phyloP scores from a whole-genome alignment of 1,284 basidiomycete species.

The Malassezia pachydermatis region DNA sequence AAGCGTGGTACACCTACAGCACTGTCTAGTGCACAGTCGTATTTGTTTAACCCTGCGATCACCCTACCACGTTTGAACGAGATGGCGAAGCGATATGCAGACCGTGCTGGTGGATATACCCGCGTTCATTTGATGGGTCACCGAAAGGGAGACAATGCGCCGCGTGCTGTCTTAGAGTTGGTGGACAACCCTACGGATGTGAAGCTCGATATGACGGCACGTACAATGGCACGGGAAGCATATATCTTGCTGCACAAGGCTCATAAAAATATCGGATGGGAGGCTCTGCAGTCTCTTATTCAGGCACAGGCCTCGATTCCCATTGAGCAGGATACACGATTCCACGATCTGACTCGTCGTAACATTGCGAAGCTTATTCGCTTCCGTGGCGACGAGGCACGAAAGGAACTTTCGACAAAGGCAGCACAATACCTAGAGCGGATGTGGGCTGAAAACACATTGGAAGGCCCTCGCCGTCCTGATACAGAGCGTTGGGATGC shows the following conservation, averaged over 20 bases:
- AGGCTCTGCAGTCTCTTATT: conserved; percentile 5
- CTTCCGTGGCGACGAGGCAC: conserved; percentile 31
- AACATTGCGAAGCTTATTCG: conserved; percentile 37
- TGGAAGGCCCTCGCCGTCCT: conserved; percentile 26
- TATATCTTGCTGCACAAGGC: conserved; percentile 23
- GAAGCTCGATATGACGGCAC: conserved; percentile 50
- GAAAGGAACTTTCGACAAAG: conserved; percentile 24
- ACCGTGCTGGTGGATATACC: conserved; percentile 86
- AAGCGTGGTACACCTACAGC: conserved; percentile 32
- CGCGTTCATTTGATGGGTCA: conserved; percentile 81
- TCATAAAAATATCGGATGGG: conserved; percentile 20
- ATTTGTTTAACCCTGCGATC: conserved; percentile 44
- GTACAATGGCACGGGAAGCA: conserved; percentile 33
- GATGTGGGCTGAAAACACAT: conserved; percentile 27
- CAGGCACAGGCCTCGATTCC: conserved; percentile 19
- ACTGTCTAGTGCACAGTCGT: conserved; percentile 27
- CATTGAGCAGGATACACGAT: conserved; percentile 30
- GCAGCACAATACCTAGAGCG: conserved; percentile 29
- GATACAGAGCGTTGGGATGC: conserved; percentile 20
- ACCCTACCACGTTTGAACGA: conserved; percentile 67
- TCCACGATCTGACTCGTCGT: conserved; percentile 30
- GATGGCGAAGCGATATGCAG: conserved; percentile 69
- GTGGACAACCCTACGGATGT: conserved; percentile 88
- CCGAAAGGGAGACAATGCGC: conserved; percentile 83
- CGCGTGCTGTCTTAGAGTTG: conserved; percentile 78